Evolutionary conservation across 1,139 yeast species (phyloP).

Genomic region (Geotrichum candidum): DNA sequence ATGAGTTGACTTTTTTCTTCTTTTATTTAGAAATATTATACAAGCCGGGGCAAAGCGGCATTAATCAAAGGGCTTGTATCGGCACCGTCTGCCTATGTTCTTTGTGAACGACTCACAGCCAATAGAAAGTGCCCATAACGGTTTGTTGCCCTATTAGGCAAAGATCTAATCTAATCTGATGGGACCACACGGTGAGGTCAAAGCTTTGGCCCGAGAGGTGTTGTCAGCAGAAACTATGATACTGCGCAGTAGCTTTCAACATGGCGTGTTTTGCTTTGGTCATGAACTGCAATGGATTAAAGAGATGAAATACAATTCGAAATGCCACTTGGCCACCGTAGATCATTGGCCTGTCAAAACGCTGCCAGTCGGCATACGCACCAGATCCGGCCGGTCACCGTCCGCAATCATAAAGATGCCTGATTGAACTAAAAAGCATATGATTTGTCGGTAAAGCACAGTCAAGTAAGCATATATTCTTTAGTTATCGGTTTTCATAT

Average conservation of each 20-base stretch:
- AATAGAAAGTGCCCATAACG: neutral
- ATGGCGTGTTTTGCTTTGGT: too few relatives aligned
- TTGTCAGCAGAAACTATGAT: neutral
- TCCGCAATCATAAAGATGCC: neutral
- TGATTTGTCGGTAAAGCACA: neutral
- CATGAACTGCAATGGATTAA: too few relatives aligned
- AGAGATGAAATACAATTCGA: neutral
- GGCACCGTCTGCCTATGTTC: neutral
- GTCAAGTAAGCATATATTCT: too few relatives aligned
- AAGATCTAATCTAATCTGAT: neutral
- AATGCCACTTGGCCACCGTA: neutral
- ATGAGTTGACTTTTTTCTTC: neutral
- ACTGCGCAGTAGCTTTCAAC: neutral
- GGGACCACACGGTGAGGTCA: neutral
- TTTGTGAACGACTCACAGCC: neutral
- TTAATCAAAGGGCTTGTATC: neutral
- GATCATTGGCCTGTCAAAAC: neutral
- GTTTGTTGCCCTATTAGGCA: neutral
- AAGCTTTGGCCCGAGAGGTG: neutral
- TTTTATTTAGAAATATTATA: neutral
- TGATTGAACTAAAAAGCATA: neutral
- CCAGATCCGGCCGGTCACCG: neutral
- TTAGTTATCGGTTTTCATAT: neutral
- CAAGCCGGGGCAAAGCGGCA: neutral
- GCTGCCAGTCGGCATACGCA: neutral